A percentile compares a stretch with the other conserved stretches of the same genome.
Evolutionary conservation across 2,329 filamentous ascomycete genomes (phyloP).

Genomic region (Aaosphaeria pasadenensis): DNA sequence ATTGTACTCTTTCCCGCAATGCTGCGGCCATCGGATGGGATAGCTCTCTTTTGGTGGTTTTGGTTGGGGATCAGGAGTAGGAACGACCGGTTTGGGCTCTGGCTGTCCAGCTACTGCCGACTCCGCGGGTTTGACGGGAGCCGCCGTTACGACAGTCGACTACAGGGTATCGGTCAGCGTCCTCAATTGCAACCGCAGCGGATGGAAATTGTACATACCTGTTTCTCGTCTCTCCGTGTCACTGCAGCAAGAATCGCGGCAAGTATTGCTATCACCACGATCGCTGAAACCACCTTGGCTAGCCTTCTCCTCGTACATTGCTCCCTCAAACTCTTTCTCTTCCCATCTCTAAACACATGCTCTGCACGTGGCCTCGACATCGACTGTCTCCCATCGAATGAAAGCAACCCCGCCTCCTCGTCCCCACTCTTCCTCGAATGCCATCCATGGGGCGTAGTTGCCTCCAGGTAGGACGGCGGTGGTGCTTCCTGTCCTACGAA

Average conservation of each 20-base stretch:
- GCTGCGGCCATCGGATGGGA: conserved; percentile 35
- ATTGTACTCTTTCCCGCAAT: conserved; percentile 32
- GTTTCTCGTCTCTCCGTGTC: conserved; percentile 13
- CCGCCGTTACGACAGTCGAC: conserved; percentile 12
- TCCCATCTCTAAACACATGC: not conserved
- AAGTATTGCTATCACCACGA: conserved; percentile 20
- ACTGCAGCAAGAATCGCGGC: conserved; percentile 19
- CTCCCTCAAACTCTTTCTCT: conserved; percentile 12
- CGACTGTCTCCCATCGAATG: conserved; percentile 4
- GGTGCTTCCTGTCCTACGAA: conserved; percentile 18
- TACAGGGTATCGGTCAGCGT: conserved; percentile 2
- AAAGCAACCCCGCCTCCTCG: conserved; percentile 26
- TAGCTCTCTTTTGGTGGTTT: conserved; percentile 15
- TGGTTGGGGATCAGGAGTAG: not conserved
- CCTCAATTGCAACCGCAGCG: not conserved
- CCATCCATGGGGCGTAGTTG: conserved; percentile 32
- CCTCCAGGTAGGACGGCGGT: conserved; percentile 31
- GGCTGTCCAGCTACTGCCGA: not conserved
- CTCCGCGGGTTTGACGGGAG: conserved; percentile 10
- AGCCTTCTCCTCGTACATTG: conserved; percentile 19
- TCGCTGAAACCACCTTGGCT: conserved; percentile 16
- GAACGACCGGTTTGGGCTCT: conserved; percentile 2
- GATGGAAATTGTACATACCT: conserved; percentile 11
- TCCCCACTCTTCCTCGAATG: conserved; percentile 23
- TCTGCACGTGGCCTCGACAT: not conserved